Evolutionary conservation across 106 monocot genomes (phyloP).

Genomic region (Agapanthus africanus): DNA sequence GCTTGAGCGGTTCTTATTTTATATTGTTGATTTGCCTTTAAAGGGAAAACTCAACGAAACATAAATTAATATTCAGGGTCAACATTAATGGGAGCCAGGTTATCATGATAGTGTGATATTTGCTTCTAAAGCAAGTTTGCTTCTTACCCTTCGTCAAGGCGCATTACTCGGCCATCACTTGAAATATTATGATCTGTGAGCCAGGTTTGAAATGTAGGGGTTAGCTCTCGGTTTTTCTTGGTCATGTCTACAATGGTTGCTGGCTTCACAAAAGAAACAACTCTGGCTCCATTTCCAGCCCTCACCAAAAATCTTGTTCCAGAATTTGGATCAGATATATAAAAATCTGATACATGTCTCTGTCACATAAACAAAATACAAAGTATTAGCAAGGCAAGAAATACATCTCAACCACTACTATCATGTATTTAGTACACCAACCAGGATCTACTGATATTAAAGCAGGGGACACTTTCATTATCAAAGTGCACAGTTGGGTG

Average conservation of each 20-base stretch:
- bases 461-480: too few relatives aligned
- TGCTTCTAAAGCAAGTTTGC: neutral
- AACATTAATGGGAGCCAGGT: neutral
- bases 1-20: neutral
- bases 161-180: conserved; percentile 29
- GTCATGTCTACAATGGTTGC: conserved; percentile 34
- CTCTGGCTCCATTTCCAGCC: conserved; percentile 65
- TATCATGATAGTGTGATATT: neutral
- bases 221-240: conserved; percentile 37
- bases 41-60: neutral
- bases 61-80: neutral
- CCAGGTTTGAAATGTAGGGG: conserved; percentile 41
- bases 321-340: conserved; percentile 56
- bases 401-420: neutral
- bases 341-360: conserved; percentile 73
- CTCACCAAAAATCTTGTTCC: conserved; percentile 74
- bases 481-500: neutral
- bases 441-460: neutral
- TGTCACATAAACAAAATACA: conserved; percentile 22
- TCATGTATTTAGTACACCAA: neutral
- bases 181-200: conserved; percentile 45
- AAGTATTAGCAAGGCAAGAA: neutral
- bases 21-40: neutral
- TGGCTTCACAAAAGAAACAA: conserved; percentile 54
- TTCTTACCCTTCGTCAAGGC: conserved; percentile 72